Evolutionary conservation across 1,139 yeast species (phyloP), one percentile per base, ranked within the genome.

Genomic region (Diutina ranongensis): DNA sequence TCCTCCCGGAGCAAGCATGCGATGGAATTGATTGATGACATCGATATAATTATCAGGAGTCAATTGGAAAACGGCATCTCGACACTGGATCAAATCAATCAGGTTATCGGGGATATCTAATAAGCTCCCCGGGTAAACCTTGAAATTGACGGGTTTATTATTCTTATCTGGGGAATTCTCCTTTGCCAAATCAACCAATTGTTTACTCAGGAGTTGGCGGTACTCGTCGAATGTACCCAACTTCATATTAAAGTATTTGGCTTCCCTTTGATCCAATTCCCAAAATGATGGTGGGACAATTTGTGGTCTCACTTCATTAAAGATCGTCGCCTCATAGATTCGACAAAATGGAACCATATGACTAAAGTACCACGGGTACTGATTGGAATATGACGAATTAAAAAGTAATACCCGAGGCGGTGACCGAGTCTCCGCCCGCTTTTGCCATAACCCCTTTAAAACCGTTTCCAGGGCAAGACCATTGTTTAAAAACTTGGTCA

Each of bases 401-500:
- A 25, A 38, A 10, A 38, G 7, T 13, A 38, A 10, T n/a, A 38
- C 32, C 19, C 9, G 18, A 8, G 36, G 36, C 16, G 21, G 21
- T 10, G 31, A 13, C 3, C 8, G 16, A 10, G n/a, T 13, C 20
- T 9, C 13, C 12, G 4, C 42, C 20, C 28, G 42, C 15, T 38
- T 38, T 7, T n/a, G 19, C 42, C 42, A 38, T 3, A 38, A 15
- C 16, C 33, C n/a, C n/a, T 15, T 25, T 12, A 38, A 16, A 1
- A 25, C 10, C n/a, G 32, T 10, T 18, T 38, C 42, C 19, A 63
- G 69, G 22, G 69, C 53, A 20, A 69, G 50, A 10, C 62, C 61
- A 49, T 68, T 67, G 47, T 59, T 57, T 50, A 61, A 58, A 40
- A 68, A 54, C 50, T 69, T 69, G 7, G 64, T 53, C 31, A 65